Evolutionary conservation across 495 filamentous ascomycete genomes (phyloP).

Genomic region (Talaromyces liani): DNA sequence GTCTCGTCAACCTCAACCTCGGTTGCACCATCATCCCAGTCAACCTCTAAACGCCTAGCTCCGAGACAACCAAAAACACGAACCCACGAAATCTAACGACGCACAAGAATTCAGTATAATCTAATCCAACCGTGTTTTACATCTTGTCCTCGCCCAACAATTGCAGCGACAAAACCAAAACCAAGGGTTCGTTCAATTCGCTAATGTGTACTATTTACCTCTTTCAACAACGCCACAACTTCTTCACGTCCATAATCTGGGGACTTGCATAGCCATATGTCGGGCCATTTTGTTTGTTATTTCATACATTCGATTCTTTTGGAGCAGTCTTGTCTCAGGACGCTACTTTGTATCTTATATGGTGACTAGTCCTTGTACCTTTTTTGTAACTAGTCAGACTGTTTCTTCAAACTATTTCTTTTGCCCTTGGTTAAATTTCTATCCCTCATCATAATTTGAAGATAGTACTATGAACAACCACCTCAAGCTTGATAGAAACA

Average conservation of each 20-base stretch:
- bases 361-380: not conserved
- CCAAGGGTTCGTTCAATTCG: not conserved
- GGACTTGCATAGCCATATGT: constrained; percentile 3
- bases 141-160: not conserved
- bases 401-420: constrained; percentile 4
- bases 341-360: not conserved
- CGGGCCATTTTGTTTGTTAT: constrained; percentile 1
- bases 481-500: no score
- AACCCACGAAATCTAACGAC: constrained; percentile 1
- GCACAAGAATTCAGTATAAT: not conserved
- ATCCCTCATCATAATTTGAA: no score
- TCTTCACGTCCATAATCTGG: not conserved
- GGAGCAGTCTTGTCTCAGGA: not conserved
- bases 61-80: not conserved
- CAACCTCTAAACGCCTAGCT: not conserved
- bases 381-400: constrained; percentile 1
- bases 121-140: not conserved
- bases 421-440: not conserved
- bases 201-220: not conserved
- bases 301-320: not conserved
- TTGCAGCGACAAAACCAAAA: not conserved
- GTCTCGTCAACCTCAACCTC: constrained; percentile 9
- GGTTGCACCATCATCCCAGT: constrained; percentile 9
- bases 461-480: no score
- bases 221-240: not conserved